Percentiles rank a stretch among this genome's conserved stretches.
Conservation (phyloP, 768 basidiomycete genomes). For the Hygrocybe punicea region DNA sequence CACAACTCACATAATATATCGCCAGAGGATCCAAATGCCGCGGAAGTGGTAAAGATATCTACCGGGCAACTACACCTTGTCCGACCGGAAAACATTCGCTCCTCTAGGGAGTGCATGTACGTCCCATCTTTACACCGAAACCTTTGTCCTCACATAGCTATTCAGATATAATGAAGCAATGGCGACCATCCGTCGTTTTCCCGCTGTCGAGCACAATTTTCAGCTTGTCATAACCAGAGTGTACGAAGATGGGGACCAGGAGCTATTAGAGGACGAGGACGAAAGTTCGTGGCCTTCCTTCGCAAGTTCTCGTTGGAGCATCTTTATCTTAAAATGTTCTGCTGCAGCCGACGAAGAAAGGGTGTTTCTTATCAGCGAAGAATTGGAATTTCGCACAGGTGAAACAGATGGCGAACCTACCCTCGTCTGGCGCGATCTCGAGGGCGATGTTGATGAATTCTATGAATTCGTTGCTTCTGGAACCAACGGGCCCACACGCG, state of each 20-base stretch:
- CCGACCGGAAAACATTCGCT: constrained; percentile 85
- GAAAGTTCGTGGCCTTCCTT: constrained; percentile 54
- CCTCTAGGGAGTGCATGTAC: constrained; percentile 96
- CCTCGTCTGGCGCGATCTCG: constrained; percentile 88
- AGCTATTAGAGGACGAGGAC: constrained; percentile 90
- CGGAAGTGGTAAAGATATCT: constrained; percentile 92
- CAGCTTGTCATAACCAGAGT: constrained; percentile 95
- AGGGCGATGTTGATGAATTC: constrained; percentile 88
- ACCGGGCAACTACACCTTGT: constrained; percentile 89
- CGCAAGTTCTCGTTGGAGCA: not conserved
- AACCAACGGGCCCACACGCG: constrained; percentile 76
- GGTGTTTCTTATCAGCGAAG: constrained; percentile 86
- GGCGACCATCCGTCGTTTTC: constrained; percentile 84
- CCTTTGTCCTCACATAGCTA: not conserved
- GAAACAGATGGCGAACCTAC: constrained; percentile 72
- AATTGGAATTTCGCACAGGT: constrained; percentile 80
- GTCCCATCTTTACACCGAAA: constrained; percentile 27
- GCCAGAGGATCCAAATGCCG: constrained; percentile 87
- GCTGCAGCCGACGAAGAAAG: constrained; percentile 85
- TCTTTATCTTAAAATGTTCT: not conserved
- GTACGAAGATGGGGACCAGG: constrained; percentile 95
- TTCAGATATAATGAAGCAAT: constrained; percentile 92
- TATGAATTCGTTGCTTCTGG: constrained; percentile 87
- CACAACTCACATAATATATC: constrained; percentile 23
- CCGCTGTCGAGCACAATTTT: constrained; percentile 72